Conservation (phyloP, 2,329 filamentous ascomycete genomes). For the Delphinella strobiligena region DNA sequence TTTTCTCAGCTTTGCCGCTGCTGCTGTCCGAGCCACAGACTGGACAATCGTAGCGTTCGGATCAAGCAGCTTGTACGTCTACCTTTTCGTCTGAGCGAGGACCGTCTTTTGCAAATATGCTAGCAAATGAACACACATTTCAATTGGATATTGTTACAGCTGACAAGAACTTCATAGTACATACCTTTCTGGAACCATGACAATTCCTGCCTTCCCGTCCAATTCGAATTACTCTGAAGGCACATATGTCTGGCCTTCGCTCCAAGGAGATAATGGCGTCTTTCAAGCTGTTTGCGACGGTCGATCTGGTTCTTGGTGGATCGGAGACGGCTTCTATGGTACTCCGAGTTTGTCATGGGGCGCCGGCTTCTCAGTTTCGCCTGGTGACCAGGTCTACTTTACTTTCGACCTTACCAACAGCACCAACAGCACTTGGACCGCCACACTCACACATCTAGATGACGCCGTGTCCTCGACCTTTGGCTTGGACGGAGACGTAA, state of each 20-base stretch:
- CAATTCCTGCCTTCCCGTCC: neutral
- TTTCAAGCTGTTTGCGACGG: neutral
- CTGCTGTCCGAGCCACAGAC: too few relatives aligned
- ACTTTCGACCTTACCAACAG: neutral
- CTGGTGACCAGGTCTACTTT: neutral
- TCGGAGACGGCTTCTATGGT: neutral
- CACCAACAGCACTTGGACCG: neutral
- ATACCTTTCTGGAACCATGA: neutral
- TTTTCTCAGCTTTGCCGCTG: too few relatives aligned
- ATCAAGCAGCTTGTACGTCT: too few relatives aligned
- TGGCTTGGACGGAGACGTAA: neutral
- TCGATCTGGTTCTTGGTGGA: neutral
- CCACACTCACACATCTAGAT: neutral
- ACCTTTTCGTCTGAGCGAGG: too few relatives aligned
- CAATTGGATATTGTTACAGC: too few relatives aligned
- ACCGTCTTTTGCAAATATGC: too few relatives aligned
- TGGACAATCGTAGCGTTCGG: too few relatives aligned
- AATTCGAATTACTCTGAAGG: neutral
- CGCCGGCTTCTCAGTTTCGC: neutral
- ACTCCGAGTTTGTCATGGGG: neutral
- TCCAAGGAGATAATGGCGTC: neutral
- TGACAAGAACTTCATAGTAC: too few relatives aligned
- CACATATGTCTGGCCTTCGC: neutral
- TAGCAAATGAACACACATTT: too few relatives aligned
- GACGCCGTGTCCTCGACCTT: neutral